phyloP scores from a whole-genome alignment of 805 yeast species.

The Candida vaughaniae region DNA sequence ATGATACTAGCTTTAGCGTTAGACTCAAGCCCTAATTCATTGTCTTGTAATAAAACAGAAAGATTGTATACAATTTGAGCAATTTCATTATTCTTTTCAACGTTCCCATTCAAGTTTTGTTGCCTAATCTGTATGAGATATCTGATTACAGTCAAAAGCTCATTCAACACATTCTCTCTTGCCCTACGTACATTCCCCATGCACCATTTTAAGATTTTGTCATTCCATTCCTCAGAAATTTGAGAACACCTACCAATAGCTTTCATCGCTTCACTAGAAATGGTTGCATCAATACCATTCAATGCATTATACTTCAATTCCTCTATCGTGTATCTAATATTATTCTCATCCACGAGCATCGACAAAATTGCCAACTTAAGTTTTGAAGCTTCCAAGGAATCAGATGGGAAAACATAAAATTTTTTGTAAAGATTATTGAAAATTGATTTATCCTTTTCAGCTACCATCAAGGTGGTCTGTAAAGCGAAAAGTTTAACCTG shows the following conservation, averaged over 20 bases:
- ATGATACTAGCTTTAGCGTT: constrained; percentile 78
- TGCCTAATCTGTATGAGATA: constrained; percentile 62
- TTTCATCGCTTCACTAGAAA: constrained; percentile 51
- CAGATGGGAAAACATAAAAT: constrained; percentile 60
- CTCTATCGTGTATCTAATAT: constrained; percentile 49
- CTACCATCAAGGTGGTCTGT: constrained; percentile 44
- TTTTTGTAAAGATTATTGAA: constrained; percentile 38
- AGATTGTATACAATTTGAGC: constrained; percentile 56
- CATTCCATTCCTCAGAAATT: constrained; percentile 46
- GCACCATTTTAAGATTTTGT: constrained; percentile 64
- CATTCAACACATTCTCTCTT: constrained; percentile 47
- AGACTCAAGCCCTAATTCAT: constrained; percentile 20
- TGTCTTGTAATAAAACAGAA: constrained; percentile 26
- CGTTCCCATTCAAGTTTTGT: constrained; percentile 9
- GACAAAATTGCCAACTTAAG: constrained; percentile 64
- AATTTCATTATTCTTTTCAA: constrained; percentile 32
- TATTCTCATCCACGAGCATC: constrained; percentile 52
- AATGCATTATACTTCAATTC: constrained; percentile 60
- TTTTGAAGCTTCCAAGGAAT: constrained; percentile 41
- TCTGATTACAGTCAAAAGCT: constrained; percentile 70
- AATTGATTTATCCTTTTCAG: constrained; percentile 25
- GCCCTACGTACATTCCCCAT: constrained; percentile 43
- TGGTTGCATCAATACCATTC: constrained; percentile 13
- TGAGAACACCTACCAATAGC: constrained; percentile 63
- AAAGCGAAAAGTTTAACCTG: constrained; percentile 36